Conservation (phyloP, 2,329 filamentous ascomycete species). For the Neurospora crassa region DNA sequence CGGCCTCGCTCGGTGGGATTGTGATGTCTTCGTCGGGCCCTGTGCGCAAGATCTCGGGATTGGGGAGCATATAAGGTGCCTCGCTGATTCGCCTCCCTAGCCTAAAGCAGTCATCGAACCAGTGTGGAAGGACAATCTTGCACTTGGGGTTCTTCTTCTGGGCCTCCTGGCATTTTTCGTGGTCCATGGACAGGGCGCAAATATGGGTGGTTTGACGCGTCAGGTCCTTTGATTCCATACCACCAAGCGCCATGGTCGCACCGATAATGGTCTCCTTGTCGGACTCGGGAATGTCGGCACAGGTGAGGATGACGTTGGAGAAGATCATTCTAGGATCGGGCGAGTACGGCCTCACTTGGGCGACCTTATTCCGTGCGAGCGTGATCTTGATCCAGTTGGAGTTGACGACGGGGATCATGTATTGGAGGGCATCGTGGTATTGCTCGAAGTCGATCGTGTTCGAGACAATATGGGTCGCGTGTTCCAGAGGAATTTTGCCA, state of each 20-base stretch:
- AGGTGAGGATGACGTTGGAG: slow-evolving; percentile 72
- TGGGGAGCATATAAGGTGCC: slow-evolving; percentile 71
- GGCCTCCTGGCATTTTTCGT: slow-evolving; percentile 59
- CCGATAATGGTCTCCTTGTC: slow-evolving; percentile 91
- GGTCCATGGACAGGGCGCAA: slow-evolving; percentile 68
- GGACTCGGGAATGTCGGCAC: slow-evolving; percentile 71
- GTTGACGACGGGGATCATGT: slow-evolving; percentile 77
- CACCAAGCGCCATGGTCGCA: slow-evolving; percentile 81
- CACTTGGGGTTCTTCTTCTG: slow-evolving; percentile 55
- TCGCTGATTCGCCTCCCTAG: slow-evolving; percentile 88
- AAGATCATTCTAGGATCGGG: slow-evolving; percentile 89
- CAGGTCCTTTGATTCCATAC: slow-evolving; percentile 63
- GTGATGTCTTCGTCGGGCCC: slow-evolving; percentile 45
- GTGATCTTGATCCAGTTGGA: slow-evolving; percentile 71
- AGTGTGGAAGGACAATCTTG: slow-evolving; percentile 88
- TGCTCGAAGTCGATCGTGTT: slow-evolving; percentile 86
- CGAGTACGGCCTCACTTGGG: slow-evolving; percentile 74
- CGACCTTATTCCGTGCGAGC: slow-evolving; percentile 57
- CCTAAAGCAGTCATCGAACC: slow-evolving; percentile 95
- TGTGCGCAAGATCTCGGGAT: slow-evolving; percentile 70
- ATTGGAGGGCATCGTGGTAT: slow-evolving; percentile 63
- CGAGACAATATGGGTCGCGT: slow-evolving; percentile 49
- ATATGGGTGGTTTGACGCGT: slow-evolving; percentile 77
- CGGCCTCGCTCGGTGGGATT: slow-evolving; percentile 47
- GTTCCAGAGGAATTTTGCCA: slow-evolving; percentile 36